phyloP scores from a whole-genome alignment of 2,329 filamentous ascomycete species.

The Alternaria metachromatica region DNA sequence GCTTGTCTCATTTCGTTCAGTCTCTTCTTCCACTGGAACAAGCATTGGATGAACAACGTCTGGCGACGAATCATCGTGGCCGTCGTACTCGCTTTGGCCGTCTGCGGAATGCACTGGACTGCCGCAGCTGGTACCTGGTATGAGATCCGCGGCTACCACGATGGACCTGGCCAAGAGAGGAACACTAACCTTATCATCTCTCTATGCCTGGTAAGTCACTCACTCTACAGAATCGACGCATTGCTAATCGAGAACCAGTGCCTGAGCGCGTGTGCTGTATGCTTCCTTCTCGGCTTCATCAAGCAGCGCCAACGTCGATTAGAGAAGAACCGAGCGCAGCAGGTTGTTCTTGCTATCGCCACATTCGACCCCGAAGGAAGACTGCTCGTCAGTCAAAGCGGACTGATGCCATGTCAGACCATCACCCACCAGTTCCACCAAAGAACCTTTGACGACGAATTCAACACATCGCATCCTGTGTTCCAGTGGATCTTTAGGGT shows the following conservation, averaged over 20 bases:
- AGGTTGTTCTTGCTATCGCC: conserved; percentile 64
- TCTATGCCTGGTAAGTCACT: conserved; percentile 66
- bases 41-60: conserved; percentile 78
- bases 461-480: conserved; percentile 76
- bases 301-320: conserved; percentile 48
- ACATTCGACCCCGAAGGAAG: conserved; percentile 72
- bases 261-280: conserved; percentile 48
- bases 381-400: conserved; percentile 73
- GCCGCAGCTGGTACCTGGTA: conserved; percentile 76
- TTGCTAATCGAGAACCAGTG: conserved; percentile 60
- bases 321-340: conserved; percentile 57
- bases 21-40: conserved; percentile 78
- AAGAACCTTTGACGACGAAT: conserved; percentile 71
- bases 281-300: conserved; percentile 47
- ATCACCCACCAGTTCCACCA: conserved; percentile 69
- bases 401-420: conserved; percentile 72
- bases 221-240: conserved; percentile 64
- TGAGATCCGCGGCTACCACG: conserved; percentile 58
- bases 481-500: conserved; percentile 90
- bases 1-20: conserved; percentile 74
- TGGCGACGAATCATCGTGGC: conserved; percentile 75
- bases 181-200: conserved; percentile 76
- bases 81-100: conserved; percentile 71
- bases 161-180: conserved; percentile 50
- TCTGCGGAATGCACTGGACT: conserved; percentile 89